phyloP scores from a whole-genome alignment of 169 alveolate genomes.

The Cryptosporidium ubiquitum region DNA sequence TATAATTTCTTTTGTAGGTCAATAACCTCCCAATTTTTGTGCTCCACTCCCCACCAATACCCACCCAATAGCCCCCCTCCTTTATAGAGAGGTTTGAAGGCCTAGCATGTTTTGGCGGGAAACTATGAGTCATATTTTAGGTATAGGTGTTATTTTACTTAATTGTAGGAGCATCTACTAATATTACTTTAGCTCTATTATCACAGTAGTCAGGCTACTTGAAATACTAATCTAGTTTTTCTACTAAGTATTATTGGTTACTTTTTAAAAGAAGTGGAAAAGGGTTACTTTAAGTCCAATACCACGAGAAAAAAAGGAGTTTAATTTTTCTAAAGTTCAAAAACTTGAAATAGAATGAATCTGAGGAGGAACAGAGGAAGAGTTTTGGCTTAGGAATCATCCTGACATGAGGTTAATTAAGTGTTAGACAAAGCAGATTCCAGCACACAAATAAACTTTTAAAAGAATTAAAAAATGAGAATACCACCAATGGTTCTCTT shows the following conservation, averaged over 20 bases:
- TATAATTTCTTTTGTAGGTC: too few relatives aligned
- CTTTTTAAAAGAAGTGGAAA: too few relatives aligned
- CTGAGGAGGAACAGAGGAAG: not conserved
- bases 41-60: not conserved
- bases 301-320: not conserved
- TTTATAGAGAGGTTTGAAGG: not conserved
- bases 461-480: not conserved
- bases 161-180: not conserved
- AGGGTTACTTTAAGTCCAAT: not conserved
- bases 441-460: not conserved
- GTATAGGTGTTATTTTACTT: not conserved
- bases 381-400: not conserved
- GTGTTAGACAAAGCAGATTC: not conserved
- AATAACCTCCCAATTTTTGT: too few relatives aligned
- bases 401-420: not conserved
- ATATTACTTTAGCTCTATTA: too few relatives aligned
- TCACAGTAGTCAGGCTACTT: too few relatives aligned
- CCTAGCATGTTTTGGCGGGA: constrained; percentile 10
- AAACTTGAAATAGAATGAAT: not conserved
- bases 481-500: not conserved
- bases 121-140: not conserved
- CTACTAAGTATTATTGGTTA: too few relatives aligned
- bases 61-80: not conserved
- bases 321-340: not conserved
- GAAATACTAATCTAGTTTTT: too few relatives aligned